A percentile compares a stretch with the other conserved stretches of the same genome.
phyloP scores from a whole-genome alignment of 345 rosid genomes.

The Odontarrhena argentea region DNA sequence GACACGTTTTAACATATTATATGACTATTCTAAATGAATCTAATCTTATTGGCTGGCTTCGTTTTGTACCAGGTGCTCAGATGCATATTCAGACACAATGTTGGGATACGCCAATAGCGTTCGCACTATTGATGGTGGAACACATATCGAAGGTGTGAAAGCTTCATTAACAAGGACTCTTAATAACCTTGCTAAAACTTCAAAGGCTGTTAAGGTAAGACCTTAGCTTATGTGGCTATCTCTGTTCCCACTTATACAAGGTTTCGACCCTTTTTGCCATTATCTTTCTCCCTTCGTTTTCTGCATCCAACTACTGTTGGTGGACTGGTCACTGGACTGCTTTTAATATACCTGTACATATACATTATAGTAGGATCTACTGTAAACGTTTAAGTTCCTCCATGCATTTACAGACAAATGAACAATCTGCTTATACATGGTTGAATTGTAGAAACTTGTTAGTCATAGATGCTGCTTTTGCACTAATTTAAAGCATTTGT shows the following conservation, averaged over 20 bases:
- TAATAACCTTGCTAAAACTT: slow-evolving; percentile 82
- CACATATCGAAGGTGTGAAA: slow-evolving; percentile 93
- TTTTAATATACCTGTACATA: slow-evolving; percentile 7
- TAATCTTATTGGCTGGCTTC: slow-evolving; percentile 28
- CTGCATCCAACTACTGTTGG: neutral
- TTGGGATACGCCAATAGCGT: slow-evolving; percentile 98
- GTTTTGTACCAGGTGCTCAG: slow-evolving; percentile 70
- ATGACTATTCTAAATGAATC: slow-evolving; percentile 5
- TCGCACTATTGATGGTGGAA: slow-evolving; percentile 96
- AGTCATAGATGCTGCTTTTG: slow-evolving; percentile 5
- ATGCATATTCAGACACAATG: slow-evolving; percentile 95
- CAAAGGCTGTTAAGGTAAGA: slow-evolving; percentile 80
- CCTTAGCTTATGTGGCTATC: slow-evolving; percentile 17
- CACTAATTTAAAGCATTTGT: slow-evolving; percentile 1
- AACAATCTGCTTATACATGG: slow-evolving; percentile 2
- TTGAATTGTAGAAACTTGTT: neutral
- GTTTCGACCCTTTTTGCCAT: neutral
- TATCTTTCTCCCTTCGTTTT: neutral
- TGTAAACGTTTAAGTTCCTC: slow-evolving; percentile 5
- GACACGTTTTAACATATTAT: slow-evolving; percentile 5
- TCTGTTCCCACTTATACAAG: neutral
- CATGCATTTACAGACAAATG: neutral
- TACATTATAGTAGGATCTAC: slow-evolving; percentile 9
- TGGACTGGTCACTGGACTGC: neutral
- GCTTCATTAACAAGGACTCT: slow-evolving; percentile 90